These are phyloP conservation scores for Triangularia setosa DNA, from an alignment of 2,329 filamentous ascomycete species.

Conservation along the genomic window DNA sequence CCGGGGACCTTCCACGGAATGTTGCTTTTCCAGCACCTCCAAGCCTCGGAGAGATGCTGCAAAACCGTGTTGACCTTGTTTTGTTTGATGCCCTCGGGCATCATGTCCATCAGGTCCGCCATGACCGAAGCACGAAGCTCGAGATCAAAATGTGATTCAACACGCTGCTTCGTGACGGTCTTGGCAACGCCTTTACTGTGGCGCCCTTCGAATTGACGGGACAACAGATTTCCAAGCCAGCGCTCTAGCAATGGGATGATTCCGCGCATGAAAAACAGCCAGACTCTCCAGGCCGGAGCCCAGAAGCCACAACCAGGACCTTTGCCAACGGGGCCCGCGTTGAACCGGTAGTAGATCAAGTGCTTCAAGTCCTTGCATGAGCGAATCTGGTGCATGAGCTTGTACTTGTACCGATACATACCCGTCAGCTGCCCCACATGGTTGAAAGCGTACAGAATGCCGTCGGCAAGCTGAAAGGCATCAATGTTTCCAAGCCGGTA, in stretches of 20 bases:
- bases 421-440: slow-evolving; percentile 96
- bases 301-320: slow-evolving; percentile 98
- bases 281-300: slow-evolving; percentile 97
- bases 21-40: slow-evolving; percentile 99
- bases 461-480: slow-evolving; percentile 96
- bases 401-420: slow-evolving; percentile 99
- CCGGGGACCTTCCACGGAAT: slow-evolving; percentile 99
- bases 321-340: slow-evolving; percentile 93
- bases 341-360: slow-evolving; percentile 98
- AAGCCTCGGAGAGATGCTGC: slow-evolving; percentile 95
- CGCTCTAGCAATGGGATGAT: slow-evolving; percentile 95
- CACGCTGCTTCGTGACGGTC: slow-evolving; percentile 97
- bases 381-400: slow-evolving; percentile 98
- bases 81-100: slow-evolving; percentile 99
- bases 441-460: slow-evolving; percentile 99
- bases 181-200: slow-evolving; percentile 99
- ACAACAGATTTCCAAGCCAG: slow-evolving; percentile 95
- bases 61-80: slow-evolving; percentile 98
- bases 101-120: slow-evolving; percentile 99
- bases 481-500: slow-evolving; percentile 97
- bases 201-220: slow-evolving; percentile 94
- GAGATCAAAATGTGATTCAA: slow-evolving; percentile 96
- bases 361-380: slow-evolving; percentile 99
- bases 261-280: slow-evolving; percentile 98
- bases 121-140: slow-evolving; percentile 97